Conservation (phyloP, 2,329 filamentous ascomycete species). For the Paraphaeosphaeria sporulosa region DNA sequence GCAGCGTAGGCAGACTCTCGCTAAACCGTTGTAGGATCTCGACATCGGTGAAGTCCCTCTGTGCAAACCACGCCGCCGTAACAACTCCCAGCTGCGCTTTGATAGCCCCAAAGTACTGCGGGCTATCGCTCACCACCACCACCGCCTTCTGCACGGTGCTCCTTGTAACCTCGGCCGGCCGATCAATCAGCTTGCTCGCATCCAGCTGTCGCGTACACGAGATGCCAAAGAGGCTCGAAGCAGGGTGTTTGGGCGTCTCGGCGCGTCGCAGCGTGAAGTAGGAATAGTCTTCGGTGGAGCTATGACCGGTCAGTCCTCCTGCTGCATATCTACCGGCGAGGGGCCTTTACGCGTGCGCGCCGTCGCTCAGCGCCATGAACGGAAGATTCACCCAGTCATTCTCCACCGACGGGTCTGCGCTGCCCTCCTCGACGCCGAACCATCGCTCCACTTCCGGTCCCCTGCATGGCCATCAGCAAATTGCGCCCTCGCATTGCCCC, state of each 20-base stretch:
- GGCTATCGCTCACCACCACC: conserved; percentile 90
- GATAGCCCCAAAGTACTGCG: conserved; percentile 88
- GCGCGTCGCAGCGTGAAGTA: conserved; percentile 88
- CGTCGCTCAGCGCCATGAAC: conserved; percentile 96
- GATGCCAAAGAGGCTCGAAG: conserved; percentile 92
- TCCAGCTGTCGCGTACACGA: conserved; percentile 93
- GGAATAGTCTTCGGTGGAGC: conserved; percentile 92
- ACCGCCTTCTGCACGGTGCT: conserved; percentile 98
- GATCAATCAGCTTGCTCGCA: conserved; percentile 75
- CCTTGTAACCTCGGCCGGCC: conserved; percentile 89
- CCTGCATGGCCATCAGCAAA: conserved; percentile 48
- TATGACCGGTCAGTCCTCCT: conserved; percentile 46
- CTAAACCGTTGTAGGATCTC: conserved; percentile 92
- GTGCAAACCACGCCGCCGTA: conserved; percentile 94
- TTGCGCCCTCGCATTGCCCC: conserved; percentile 7
- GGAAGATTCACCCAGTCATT: conserved; percentile 92
- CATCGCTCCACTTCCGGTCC: conserved; percentile 94
- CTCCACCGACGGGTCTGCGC: conserved; percentile 74
- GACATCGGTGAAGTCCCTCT: conserved; percentile 89
- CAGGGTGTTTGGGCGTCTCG: conserved; percentile 57
- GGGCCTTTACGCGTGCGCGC: conserved; percentile 82
- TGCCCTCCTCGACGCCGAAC: conserved; percentile 78
- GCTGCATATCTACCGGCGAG: neutral
- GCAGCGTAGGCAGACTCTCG: conserved; percentile 74
- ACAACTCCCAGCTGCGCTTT: conserved; percentile 89